Base-by-base conservation (phyloP, 257 asterid genomes). In the Datura wrightii region DNA sequence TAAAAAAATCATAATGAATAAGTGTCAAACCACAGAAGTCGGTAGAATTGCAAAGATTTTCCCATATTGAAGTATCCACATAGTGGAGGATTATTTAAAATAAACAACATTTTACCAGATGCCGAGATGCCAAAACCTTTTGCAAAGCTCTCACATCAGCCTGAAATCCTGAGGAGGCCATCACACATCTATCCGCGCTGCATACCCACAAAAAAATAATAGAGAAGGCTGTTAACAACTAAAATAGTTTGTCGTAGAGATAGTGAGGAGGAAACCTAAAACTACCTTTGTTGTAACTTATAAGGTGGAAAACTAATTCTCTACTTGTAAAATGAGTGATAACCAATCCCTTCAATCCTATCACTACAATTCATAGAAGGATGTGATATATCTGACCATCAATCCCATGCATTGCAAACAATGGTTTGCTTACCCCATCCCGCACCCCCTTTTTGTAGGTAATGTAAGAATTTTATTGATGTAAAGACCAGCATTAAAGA, bases 111-210 rank as follows among this genome's bases (percentile, higher is more conserved):
- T 87, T 89, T 84, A 89, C 92, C 88, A 86, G 59, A 72, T 89
- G 90, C 85, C 88, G 88, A 31, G 90, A 89, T 62, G 88, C 80
- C 85, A 89, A 83, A 55, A 82, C 85, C 92, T 95, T 95, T 89
- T 95, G 98, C 90, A 95, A 89, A 87, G 99, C 97, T 86, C 97
- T 90, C 54, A 95, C 98, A 84, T 95, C 99, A 87, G 99, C 99
- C 90, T 95, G 99, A 91, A 95, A 95, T 48, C 99, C 98, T 46
- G 98, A 95, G 58, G 99, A 94, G 83, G 99, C 98, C 97, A 94
- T 90, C 87, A 93, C 89, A 10, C 95, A 88, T 86, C 92, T 95
- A 85, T 91, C 99, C 86, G 96, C 97, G 70, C 99, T 95, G 85
- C 83, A 78, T 82, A 24, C 72, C 46, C 69, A 85, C 72, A 65